A percentile compares a stretch with the other conserved stretches of the same genome.
Evolutionary conservation across 257 asterid species (phyloP).

Genomic region (Solanum boliviense): DNA sequence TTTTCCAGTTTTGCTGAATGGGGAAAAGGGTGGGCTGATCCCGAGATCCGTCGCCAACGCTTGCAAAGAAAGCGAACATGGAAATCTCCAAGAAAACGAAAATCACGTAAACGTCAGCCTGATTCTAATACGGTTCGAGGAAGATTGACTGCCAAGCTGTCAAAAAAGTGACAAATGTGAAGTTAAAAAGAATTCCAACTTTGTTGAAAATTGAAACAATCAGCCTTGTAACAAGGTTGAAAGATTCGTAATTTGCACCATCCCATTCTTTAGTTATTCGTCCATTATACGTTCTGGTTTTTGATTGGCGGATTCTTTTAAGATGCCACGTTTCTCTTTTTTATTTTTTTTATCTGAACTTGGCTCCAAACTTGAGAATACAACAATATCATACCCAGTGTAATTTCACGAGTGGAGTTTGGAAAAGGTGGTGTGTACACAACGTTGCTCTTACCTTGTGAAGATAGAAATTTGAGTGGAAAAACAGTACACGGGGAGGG

Average conservation of each 20-base stretch:
- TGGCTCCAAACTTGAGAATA: not conserved
- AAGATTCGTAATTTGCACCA: not conserved
- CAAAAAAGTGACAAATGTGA: conserved; percentile 12
- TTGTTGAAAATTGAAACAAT: not conserved
- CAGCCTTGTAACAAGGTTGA: not conserved
- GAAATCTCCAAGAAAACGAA: conserved; percentile 32
- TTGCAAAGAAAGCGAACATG: conserved; percentile 17
- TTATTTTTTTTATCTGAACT: not conserved
- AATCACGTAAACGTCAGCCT: conserved; percentile 13
- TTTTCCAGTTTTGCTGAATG: conserved; percentile 61
- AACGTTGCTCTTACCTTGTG: not conserved
- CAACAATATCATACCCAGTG: too few relatives aligned
- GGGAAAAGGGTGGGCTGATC: conserved; percentile 89
- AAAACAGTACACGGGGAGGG: not conserved
- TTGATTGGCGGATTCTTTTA: not conserved
- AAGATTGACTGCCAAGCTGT: conserved; percentile 54
- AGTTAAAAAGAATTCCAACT: not conserved
- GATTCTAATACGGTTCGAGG: conserved; percentile 51
- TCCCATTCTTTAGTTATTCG: not conserved
- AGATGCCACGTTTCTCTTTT: not conserved
- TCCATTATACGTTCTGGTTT: not conserved
- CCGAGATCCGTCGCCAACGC: conserved; percentile 66
- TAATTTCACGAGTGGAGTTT: not conserved
- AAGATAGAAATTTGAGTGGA: not conserved
- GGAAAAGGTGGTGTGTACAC: not conserved